Base-by-base conservation (phyloP, 2,329 filamentous ascomycete genomes). In the Dryadomyces quercivorus region DNA sequence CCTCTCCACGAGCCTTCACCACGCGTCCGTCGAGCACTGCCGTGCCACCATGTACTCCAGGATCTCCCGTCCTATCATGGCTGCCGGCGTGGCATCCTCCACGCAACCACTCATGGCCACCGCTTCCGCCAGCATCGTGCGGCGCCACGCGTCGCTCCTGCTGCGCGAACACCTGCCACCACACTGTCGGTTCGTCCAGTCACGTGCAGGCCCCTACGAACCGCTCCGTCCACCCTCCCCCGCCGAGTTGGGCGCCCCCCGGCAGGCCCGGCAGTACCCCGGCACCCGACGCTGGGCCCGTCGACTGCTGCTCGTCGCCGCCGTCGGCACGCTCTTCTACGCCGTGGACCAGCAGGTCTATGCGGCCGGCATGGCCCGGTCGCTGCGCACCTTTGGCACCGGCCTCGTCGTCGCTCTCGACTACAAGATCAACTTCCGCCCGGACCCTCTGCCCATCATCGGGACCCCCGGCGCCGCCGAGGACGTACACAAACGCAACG, bases 391-490 rank as follows among this genome's bases (percentile, higher is more conserved):
- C 0, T 95, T 97, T 67, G 76, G 78, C 44, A 81, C 81, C 2
- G 92, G 90, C 8, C 72, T 95, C 12, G 65, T 91, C 48, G 86
- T 95, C 16, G 92, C 91, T 1, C 64, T 91, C 22, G 93, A 98
- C 72, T 97, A 98, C 75, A 97, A 96, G 72, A 75, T 97, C 68
- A 97, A 98, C 70, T 98, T 98, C 69, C 81, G 88, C 6, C 78
- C 87, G 6, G 73, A 89, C 60, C 91, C 92, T 7, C 78, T 84
- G 54, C 78, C 51, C 0, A 45, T 65, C 13, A 59, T 67, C 52
- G 65, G 65, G 42, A 55, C 49, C 26, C 57, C 53, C 2, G 88
- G 85, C 22, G 81, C 84, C 51, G 84, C 95, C 44, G 76, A 80
- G 45, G 87, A 89, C 56, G 72, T 97, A 51, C 93, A 98, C 69